These are phyloP conservation scores for Annulohypoxylon bovei DNA, from an alignment of 495 filamentous ascomycete species.

Conservation along the genomic window DNA sequence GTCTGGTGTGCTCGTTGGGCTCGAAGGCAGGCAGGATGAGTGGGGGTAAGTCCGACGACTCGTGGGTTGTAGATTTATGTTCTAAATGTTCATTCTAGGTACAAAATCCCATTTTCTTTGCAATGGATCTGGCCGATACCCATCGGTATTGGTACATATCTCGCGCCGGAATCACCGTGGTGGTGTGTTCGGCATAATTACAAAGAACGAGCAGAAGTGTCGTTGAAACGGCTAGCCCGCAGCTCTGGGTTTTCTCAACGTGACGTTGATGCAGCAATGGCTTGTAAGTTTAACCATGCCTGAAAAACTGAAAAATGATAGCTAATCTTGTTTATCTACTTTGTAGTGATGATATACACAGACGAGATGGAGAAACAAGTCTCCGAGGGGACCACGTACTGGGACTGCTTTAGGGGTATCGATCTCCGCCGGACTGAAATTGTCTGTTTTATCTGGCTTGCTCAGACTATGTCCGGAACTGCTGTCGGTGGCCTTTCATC, in stretches of 20 bases:
- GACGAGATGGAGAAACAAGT: slow-evolving; percentile 68
- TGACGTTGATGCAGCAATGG: slow-evolving; percentile 44
- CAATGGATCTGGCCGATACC: slow-evolving; percentile 66
- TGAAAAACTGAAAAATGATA: slow-evolving; percentile 38
- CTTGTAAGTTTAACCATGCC: slow-evolving; percentile 36
- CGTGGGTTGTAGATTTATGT: background rate
- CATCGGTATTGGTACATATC: slow-evolving; percentile 60
- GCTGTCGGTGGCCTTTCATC: slow-evolving; percentile 75
- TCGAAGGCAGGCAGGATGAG: slow-evolving; percentile 48
- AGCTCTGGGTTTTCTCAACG: slow-evolving; percentile 45
- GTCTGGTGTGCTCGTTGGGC: slow-evolving; percentile 57
- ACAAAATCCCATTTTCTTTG: slow-evolving; percentile 64
- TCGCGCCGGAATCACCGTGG: slow-evolving; percentile 81
- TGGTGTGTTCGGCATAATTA: slow-evolving; percentile 73
- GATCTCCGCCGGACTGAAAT: slow-evolving; percentile 77
- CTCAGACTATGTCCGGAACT: slow-evolving; percentile 76
- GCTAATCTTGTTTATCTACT: slow-evolving; percentile 3
- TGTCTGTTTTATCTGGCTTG: slow-evolving; percentile 72
- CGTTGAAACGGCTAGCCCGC: slow-evolving; percentile 66
- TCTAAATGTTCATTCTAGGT: slow-evolving; percentile 41
- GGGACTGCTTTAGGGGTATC: slow-evolving; percentile 72
- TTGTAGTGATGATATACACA: slow-evolving; percentile 58
- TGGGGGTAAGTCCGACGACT: slow-evolving; percentile 51
- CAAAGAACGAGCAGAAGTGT: slow-evolving; percentile 54
- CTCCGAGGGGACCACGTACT: slow-evolving; percentile 63